Base-by-base conservation (phyloP, 1,284 basidiomycete species). In the Sporisorium scitamineum region DNA sequence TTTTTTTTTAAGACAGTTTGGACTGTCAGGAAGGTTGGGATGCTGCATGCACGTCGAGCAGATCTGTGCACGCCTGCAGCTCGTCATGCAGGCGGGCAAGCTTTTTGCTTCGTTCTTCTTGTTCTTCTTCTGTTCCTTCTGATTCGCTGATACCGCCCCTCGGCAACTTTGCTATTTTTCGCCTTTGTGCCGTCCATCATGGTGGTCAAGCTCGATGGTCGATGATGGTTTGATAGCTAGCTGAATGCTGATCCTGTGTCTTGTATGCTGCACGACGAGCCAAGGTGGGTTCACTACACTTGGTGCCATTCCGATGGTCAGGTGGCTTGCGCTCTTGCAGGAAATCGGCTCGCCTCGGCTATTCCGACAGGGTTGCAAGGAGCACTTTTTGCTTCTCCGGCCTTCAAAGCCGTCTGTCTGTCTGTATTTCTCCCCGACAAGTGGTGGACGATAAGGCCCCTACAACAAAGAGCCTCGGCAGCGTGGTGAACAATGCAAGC, bases 1-100 rank as follows among this genome's bases (percentile, higher is more conserved):
- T n/a, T n/a, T n/a, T n/a, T n/a, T n/a, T n/a, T n/a, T n/a, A n/a
- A n/a, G n/a, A n/a, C n/a, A n/a, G n/a, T n/a, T n/a, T n/a, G n/a
- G n/a, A n/a, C n/a, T n/a, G n/a, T n/a, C n/a, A n/a, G n/a, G n/a
- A n/a, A n/a, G n/a, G n/a, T n/a, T n/a, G n/a, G n/a, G n/a, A n/a
- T 20, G 29, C 47, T 63, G 54, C 48, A 63, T 70, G 68, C 62
- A 70, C 48, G 42, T 54, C 32, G 39, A 37, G 69, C 62, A 71
- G 69, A 71, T 71, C 69, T 61, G 69, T 61, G 69, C 69, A 65
- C 56, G 69, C 69, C 58, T 66, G 69, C 62, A 65, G 59, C 41
- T 56, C 47, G 16, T n/a, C 16, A 52, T 52, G 64, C 60, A 62
- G 45, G 47, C 27, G 44, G 45, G 8, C 31, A 47, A n/a, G 14